Percentiles rank a stretch among this genome's conserved stretches.
Conservation (phyloP, 2,329 filamentous ascomycete species). For the Fusarium verticillioides region DNA sequence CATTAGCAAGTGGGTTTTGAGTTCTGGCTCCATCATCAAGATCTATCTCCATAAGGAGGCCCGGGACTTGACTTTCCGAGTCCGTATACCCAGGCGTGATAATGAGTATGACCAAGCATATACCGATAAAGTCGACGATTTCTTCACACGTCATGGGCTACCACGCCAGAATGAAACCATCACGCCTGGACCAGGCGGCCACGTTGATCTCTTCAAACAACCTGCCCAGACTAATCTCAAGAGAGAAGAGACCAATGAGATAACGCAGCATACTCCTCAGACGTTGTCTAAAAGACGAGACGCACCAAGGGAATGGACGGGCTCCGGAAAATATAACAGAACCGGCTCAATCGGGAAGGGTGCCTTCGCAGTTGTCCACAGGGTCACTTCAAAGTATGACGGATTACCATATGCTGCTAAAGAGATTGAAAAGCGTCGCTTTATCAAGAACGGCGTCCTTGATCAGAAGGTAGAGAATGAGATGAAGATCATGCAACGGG, state of each 20-base stretch:
- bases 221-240: slow-evolving; percentile 37
- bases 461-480: slow-evolving; percentile 96
- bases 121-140: slow-evolving; percentile 73
- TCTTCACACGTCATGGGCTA: slow-evolving; percentile 61
- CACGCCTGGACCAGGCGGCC: slow-evolving; percentile 59
- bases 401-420: slow-evolving; percentile 90
- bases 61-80: slow-evolving; percentile 80
- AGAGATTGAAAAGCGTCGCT: slow-evolving; percentile 90
- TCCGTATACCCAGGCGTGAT: slow-evolving; percentile 83
- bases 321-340: slow-evolving; percentile 85
- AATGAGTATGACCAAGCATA: slow-evolving; percentile 74
- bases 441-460: slow-evolving; percentile 90
- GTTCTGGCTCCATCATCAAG: slow-evolving; percentile 77
- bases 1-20: slow-evolving; percentile 68
- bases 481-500: slow-evolving; percentile 91
- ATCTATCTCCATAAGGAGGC: slow-evolving; percentile 66
- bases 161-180: slow-evolving; percentile 57
- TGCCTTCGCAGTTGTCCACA: slow-evolving; percentile 94
- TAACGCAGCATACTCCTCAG: slow-evolving; percentile 15
- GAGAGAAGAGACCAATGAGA: slow-evolving; percentile 38
- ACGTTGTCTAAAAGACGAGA: slow-evolving; percentile 44
- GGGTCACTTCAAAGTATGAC: slow-evolving; percentile 85
- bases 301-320: slow-evolving; percentile 76
- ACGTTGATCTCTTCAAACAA: slow-evolving; percentile 52
- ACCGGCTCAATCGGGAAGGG: slow-evolving; percentile 87